A percentile compares a stretch with the other conserved stretches of the same genome.
These are phyloP conservation scores for Agapanthus africanus DNA, from an alignment of 106 monocot species.

Conservation along the genomic window DNA sequence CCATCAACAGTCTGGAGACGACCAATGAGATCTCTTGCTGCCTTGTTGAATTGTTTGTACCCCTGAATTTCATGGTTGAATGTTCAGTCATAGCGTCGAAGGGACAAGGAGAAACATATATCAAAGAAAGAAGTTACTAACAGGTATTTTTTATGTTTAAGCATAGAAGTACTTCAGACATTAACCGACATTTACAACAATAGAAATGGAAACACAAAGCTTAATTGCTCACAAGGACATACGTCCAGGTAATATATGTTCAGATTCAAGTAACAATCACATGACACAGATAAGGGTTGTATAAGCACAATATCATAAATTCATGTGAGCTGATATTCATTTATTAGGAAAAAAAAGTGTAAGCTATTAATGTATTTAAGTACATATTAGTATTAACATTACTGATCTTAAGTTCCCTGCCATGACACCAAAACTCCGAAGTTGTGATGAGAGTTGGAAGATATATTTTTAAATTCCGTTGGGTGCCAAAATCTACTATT, in stretches of 20 bases:
- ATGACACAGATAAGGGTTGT: not conserved
- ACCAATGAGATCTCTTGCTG: slow-evolving; percentile 55
- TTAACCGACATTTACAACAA: not conserved
- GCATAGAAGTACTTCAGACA: not conserved
- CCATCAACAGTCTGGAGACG: slow-evolving; percentile 65
- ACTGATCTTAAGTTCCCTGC: too few species aligned
- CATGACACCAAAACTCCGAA: too few species aligned
- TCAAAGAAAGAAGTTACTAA: not conserved
- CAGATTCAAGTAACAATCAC: not conserved
- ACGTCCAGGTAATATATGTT: not conserved
- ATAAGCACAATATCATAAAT: not conserved
- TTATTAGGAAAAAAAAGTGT: not conserved
- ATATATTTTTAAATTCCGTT: too few species aligned
- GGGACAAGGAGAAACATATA: not conserved
- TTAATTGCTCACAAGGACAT: not conserved
- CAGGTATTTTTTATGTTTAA: not conserved
- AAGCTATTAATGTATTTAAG: not conserved
- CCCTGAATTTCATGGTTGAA: slow-evolving; percentile 26
- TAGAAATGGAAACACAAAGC: not conserved
- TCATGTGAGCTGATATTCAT: not conserved
- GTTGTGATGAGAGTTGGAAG: too few species aligned
- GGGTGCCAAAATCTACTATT: too few species aligned
- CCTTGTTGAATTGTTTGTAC: slow-evolving; percentile 58
- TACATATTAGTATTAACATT: not conserved
- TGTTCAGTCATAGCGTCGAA: not conserved